A percentile compares a stretch with the other conserved stretches of the same genome.
Conservation (phyloP, 192 early-diverging fungal species). For the Umbelopsis vinacea region DNA sequence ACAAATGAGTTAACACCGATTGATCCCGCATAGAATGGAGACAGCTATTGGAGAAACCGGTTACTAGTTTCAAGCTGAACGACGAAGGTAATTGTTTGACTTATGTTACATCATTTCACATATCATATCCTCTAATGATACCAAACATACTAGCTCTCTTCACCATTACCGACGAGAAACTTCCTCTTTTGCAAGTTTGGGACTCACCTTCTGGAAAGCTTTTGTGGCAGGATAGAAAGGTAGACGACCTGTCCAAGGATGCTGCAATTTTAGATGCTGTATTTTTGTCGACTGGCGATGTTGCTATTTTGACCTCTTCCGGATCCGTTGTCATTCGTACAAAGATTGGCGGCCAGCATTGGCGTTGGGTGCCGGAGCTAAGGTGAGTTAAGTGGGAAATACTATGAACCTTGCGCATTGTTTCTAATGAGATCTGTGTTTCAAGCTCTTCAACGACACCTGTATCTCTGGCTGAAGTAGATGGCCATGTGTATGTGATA, state of each 20-base stretch:
- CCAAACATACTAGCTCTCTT: slow-evolving; percentile 28
- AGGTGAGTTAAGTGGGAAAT: background rate
- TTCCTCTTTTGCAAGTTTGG: slow-evolving; percentile 37
- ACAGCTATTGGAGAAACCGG: slow-evolving; percentile 67
- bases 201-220: slow-evolving; percentile 42
- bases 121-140: background rate
- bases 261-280: slow-evolving; percentile 10
- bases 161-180: slow-evolving; percentile 29
- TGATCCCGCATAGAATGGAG: slow-evolving; percentile 64
- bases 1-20: background rate
- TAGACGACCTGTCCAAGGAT: slow-evolving; percentile 26
- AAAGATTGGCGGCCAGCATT: slow-evolving; percentile 1
- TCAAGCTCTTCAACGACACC: slow-evolving; percentile 6
- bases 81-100: slow-evolving; percentile 53
- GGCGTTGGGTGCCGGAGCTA: slow-evolving; percentile 19
- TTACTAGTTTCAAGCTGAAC: slow-evolving; percentile 53
- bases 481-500: background rate
- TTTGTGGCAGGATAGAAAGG: slow-evolving; percentile 33
- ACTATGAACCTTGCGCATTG: slow-evolving; percentile 27
- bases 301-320: slow-evolving; percentile 15
- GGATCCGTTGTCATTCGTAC: slow-evolving; percentile 13
- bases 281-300: background rate
- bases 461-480: slow-evolving; percentile 21
- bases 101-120: background rate
- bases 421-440: slow-evolving; percentile 19